These are phyloP conservation scores for Claviceps capensis DNA, from an alignment of 2,329 filamentous ascomycete species.

Conservation along the genomic window DNA sequence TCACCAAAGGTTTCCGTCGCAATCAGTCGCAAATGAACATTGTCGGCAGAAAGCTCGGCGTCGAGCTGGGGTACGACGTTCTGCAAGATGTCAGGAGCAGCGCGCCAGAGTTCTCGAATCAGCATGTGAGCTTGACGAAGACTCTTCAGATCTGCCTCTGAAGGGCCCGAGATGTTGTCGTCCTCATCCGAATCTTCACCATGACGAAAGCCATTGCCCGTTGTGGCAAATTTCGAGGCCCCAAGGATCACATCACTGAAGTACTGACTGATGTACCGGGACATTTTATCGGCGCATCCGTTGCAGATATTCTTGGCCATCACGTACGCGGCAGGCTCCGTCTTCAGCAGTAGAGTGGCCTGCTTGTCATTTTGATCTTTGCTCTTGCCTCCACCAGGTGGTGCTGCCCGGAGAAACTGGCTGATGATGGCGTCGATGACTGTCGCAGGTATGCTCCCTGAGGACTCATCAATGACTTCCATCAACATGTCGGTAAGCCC, in stretches of 20 bases:
- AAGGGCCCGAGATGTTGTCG: constrained; percentile 45
- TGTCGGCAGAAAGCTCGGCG: constrained; percentile 81
- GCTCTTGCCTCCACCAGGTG: constrained; percentile 47
- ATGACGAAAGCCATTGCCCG: constrained; percentile 42
- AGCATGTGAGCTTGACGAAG: constrained; percentile 80
- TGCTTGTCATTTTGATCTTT: constrained; percentile 62
- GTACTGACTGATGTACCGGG: constrained; percentile 84
- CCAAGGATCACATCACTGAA: constrained; percentile 96
- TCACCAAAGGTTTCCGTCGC: constrained; percentile 92
- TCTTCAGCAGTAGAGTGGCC: constrained; percentile 70
- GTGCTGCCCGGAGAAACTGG: constrained; percentile 83
- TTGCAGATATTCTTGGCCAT: constrained; percentile 95
- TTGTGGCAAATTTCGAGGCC: constrained; percentile 48
- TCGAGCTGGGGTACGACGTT: constrained; percentile 93
- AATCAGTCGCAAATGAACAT: constrained; percentile 69
- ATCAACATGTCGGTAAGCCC: constrained; percentile 79
- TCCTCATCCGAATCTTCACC: constrained; percentile 54
- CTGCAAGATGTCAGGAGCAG: constrained; percentile 72
- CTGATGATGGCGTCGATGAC: constrained; percentile 90
- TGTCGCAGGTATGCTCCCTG: constrained; percentile 55
- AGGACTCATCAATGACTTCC: constrained; percentile 75
- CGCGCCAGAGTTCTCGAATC: constrained; percentile 85
- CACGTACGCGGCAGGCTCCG: constrained; percentile 83
- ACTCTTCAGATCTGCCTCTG: constrained; percentile 75
- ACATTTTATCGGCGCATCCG: constrained; percentile 83